Percentiles rank a stretch among this genome's conserved stretches.
Conservation (phyloP, 2,329 filamentous ascomycete genomes). For the Ceratocystis eucalypticola region DNA sequence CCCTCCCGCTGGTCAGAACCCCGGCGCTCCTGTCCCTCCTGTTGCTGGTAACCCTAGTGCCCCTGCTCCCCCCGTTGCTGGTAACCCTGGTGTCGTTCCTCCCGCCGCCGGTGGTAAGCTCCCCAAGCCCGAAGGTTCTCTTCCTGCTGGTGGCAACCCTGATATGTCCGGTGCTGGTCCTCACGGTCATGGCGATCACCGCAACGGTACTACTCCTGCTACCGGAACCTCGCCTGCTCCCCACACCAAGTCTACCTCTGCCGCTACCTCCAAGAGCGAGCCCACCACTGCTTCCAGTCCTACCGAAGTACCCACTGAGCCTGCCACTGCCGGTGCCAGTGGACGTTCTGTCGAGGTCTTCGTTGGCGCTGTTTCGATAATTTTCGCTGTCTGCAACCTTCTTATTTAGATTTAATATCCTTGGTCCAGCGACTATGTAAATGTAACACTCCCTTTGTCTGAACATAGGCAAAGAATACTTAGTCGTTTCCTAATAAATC, state of each 20-base stretch:
- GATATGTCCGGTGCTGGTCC: neutral
- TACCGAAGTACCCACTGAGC: neutral
- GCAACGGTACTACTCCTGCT: neutral
- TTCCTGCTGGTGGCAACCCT: neutral
- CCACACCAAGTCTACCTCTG: neutral
- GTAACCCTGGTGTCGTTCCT: neutral
- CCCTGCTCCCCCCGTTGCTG: neutral
- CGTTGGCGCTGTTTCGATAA: neutral
- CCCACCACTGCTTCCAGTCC: neutral
- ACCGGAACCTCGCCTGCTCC: neutral
- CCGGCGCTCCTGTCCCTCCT: neutral
- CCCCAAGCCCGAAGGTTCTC: neutral
- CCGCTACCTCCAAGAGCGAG: neutral
- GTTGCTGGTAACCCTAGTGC: neutral
- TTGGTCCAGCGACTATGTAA: no score
- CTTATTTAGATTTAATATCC: neutral
- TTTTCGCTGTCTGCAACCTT: slow-evolving; percentile 10
- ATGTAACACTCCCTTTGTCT: neutral
- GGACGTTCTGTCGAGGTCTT: neutral
- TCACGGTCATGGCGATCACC: neutral
- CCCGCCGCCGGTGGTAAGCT: neutral
- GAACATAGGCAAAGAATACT: neutral
- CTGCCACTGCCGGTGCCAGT: slow-evolving; percentile 4
- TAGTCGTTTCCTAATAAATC: neutral
- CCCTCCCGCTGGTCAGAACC: neutral